Conservation (phyloP, 2,329 filamentous ascomycete species). For the Elsinoe australis region DNA sequence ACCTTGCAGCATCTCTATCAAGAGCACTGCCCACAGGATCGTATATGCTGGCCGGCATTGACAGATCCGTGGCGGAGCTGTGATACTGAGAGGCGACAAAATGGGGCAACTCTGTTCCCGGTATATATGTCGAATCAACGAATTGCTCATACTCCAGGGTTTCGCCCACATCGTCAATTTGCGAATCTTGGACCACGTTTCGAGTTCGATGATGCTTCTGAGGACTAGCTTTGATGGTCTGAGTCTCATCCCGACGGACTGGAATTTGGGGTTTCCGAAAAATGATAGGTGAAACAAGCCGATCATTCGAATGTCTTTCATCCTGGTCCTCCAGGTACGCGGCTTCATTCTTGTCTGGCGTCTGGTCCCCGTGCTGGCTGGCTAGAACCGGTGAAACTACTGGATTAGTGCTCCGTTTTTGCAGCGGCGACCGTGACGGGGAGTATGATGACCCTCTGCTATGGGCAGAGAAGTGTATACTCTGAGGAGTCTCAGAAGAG, state of each 20-base stretch:
- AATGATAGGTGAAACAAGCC: constrained; percentile 1
- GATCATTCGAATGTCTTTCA: constrained; percentile 1
- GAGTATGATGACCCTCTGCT: constrained; percentile 15
- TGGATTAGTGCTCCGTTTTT: constrained; percentile 19
- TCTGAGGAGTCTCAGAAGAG: no score
- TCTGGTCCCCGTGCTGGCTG: constrained; percentile 12
- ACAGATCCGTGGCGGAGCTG: constrained; percentile 8
- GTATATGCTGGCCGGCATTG: constrained; percentile 12
- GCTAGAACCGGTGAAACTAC: not conserved
- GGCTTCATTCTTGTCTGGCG: not conserved
- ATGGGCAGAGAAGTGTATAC: constrained; percentile 21
- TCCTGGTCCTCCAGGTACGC: constrained; percentile 11
- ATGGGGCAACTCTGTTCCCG: not conserved
- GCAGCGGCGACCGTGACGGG: constrained; percentile 22
- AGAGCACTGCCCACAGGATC: constrained; percentile 20
- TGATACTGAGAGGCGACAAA: not conserved
- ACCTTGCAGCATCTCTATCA: constrained; percentile 19
- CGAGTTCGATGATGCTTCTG: not conserved
- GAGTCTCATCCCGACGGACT: not conserved
- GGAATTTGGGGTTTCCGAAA: constrained; percentile 7
- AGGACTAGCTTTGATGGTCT: constrained; percentile 4
- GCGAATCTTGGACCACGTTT: constrained; percentile 19
- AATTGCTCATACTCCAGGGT: not conserved
- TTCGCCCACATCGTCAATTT: constrained; percentile 17
- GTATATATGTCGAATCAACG: not conserved